Evolutionary conservation across 257 asterid species (phyloP), one percentile per base, ranked within the genome.

Genomic region (Solanum verrucosum): DNA sequence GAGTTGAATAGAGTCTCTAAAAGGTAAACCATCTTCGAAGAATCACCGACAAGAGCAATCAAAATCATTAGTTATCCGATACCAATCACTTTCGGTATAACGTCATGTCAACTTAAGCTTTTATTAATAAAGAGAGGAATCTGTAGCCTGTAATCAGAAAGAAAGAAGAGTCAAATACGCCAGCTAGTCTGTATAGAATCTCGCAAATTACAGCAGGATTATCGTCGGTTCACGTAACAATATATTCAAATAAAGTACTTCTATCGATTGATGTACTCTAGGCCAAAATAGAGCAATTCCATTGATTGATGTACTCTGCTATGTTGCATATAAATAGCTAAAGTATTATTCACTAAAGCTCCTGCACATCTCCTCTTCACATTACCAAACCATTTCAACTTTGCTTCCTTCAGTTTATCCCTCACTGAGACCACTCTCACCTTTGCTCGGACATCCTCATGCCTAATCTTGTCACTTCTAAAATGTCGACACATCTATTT

Each of bases 191-290:
- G 0, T 63, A n/a, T 63, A 10, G 15, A 63, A 63, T n/a, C 7
- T 2, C 7, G 14, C 29, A 63, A 63, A 63, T 23, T 3, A 63
- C 0, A n/a, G 0, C 1, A 11, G 0, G 0, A 10, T 63, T 10
- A 63, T 3, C 2, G 29, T 63, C 16, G 0, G 0, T 63, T 25
- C 31, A 5, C 71, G 15, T 63, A 63, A 63, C 31, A 11, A 63
- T 63, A 10, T n/a, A n/a, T 23, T 3, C 31, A 63, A 63, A 63
- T 63, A 63, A n/a, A 63, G 5, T 6, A 63, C 15, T n/a, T 10
- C 2, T 63, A 63, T n/a, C 31, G 16, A 23, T 23, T 10, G 15
- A n/a, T 63, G 4, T 63, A 63, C 7, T n/a, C 5, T 9, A 63
- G 3, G 16, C 3, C 15, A 15, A 63, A 63, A 63, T 2, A 60